A percentile compares a stretch with the other conserved stretches of the same genome.
Evolutionary conservation across 805 yeast species (phyloP).

Genomic region (Candida corydali): DNA sequence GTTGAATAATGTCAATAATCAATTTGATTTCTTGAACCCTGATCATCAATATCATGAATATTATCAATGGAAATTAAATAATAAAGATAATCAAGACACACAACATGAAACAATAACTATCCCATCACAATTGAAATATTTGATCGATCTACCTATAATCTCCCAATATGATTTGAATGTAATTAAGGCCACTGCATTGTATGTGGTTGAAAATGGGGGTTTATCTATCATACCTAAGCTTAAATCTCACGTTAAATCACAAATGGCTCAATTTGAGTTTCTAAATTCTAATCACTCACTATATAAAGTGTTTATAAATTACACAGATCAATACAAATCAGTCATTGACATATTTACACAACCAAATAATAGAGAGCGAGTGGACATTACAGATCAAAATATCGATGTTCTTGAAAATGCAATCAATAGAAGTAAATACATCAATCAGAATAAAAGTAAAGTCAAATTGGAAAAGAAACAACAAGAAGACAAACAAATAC

Average conservation of each 20-base stretch:
- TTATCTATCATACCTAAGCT: conserved; percentile 30
- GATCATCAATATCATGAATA: conserved; percentile 54
- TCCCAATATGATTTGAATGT: conserved; percentile 63
- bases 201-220: conserved; percentile 64
- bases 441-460: conserved; percentile 31
- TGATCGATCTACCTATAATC: conserved; percentile 32
- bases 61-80: conserved; percentile 45
- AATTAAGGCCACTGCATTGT: conserved; percentile 68
- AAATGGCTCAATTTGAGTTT: conserved; percentile 64
- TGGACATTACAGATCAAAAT: conserved; percentile 9
- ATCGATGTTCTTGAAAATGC: conserved; percentile 44
- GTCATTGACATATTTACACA: conserved; percentile 14
- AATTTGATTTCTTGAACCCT: conserved; percentile 60
- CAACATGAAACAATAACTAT: conserved; percentile 3
- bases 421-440: conserved; percentile 54
- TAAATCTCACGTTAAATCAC: conserved; percentile 34
- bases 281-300: conserved; percentile 57
- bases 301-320: conserved; percentile 44
- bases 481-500: conserved; percentile 39
- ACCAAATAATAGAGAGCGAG: conserved; percentile 8
- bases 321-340: conserved; percentile 52
- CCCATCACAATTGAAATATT: conserved; percentile 23
- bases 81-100: conserved; percentile 7
- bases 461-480: conserved; percentile 23
- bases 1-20: conserved; percentile 42